phyloP scores from a whole-genome alignment of 371 early-diverging fungal genomes.

The Lichtheimia hyalospora region DNA sequence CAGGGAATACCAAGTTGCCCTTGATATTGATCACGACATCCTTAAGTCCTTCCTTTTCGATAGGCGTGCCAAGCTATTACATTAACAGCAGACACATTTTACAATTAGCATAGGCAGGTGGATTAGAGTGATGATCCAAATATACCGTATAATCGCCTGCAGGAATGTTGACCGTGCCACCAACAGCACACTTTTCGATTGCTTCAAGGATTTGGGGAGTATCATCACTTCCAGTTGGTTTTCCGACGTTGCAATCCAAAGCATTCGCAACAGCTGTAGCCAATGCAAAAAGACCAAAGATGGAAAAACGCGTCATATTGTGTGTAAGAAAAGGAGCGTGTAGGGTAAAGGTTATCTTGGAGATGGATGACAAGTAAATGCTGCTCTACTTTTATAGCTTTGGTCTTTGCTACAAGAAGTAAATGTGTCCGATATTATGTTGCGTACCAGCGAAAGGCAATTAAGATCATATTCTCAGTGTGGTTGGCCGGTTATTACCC shows the following conservation, averaged over 20 bases:
- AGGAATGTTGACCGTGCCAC: conserved; percentile 13
- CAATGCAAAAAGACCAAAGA: too few species aligned
- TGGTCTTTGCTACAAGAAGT: too few species aligned
- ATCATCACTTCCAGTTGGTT: conserved; percentile 8
- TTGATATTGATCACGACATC: conserved; percentile 5
- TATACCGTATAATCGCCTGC: conserved; percentile 10
- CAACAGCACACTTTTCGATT: conserved; percentile 4
- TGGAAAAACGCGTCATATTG: too few species aligned
- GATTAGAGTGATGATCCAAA: not conserved
- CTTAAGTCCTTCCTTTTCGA: conserved; percentile 1
- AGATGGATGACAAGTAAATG: too few species aligned
- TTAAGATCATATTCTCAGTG: too few species aligned
- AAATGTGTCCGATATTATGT: too few species aligned
- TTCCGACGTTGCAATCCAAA: conserved; percentile 5
- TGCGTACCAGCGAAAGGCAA: too few species aligned
- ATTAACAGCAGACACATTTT: not conserved
- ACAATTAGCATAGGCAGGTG: not conserved
- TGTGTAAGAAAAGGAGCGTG: too few species aligned
- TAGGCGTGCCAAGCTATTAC: conserved; percentile 7
- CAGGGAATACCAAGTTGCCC: conserved; percentile 6
- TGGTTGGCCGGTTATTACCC: too few species aligned
- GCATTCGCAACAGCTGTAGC: conserved; percentile 1
- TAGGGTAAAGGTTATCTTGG: too few species aligned
- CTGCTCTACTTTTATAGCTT: too few species aligned
- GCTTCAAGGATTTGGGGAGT: conserved; percentile 11